phyloP scores from a whole-genome alignment of 805 yeast genomes.

The Sugiyamaella qingdaonensis region DNA sequence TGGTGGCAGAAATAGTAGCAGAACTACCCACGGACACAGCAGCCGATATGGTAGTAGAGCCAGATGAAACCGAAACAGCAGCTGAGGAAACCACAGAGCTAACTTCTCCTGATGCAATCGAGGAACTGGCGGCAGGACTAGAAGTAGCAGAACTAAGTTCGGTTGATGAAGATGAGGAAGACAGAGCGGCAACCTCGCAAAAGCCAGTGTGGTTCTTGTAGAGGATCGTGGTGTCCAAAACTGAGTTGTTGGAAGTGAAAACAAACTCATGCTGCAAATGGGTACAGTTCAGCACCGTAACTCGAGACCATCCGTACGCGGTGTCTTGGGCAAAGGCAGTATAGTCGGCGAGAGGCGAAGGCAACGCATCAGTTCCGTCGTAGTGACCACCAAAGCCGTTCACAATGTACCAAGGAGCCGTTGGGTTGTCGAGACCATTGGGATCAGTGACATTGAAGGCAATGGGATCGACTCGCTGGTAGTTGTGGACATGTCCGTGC shows the following conservation, averaged over 20 bases:
- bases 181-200: not conserved
- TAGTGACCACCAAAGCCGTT: slow-evolving; percentile 29
- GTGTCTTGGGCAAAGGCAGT: slow-evolving; percentile 13
- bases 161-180: not conserved
- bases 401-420: slow-evolving; percentile 27
- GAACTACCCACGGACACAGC: no score
- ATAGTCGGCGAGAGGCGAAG: slow-evolving; percentile 7
- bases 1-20: no score
- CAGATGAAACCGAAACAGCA: slow-evolving; percentile 16
- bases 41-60: not conserved
- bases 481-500: slow-evolving; percentile 24
- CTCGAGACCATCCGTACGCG: slow-evolving; percentile 25
- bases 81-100: no score
- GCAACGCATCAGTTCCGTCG: slow-evolving; percentile 21
- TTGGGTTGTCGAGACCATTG: slow-evolving; percentile 26
- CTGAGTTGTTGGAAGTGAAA: slow-evolving; percentile 20
- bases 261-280: slow-evolving; percentile 27
- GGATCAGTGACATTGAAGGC: slow-evolving; percentile 23
- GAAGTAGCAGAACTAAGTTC: not conserved
- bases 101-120: slow-evolving; percentile 3
- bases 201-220: slow-evolving; percentile 20
- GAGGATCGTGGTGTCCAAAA: slow-evolving; percentile 24
- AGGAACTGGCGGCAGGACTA: slow-evolving; percentile 13
- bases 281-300: slow-evolving; percentile 28
- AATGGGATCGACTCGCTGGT: slow-evolving; percentile 19